Evolutionary conservation across 2,329 filamentous ascomycete species (phyloP), one percentile per base, ranked within the genome.

Genomic region (Remersonia thermophila): DNA sequence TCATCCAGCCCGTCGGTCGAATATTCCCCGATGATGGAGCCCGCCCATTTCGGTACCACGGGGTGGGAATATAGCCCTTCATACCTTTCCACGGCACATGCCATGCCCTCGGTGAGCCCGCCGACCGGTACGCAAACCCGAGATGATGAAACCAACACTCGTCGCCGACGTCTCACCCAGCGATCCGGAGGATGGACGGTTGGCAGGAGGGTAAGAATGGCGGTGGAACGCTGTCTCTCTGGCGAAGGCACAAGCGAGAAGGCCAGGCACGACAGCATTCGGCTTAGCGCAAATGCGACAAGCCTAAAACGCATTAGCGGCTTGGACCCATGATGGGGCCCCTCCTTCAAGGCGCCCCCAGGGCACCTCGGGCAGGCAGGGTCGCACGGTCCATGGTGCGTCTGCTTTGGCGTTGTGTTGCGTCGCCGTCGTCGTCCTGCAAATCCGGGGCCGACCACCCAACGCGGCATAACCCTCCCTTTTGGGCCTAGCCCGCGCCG

Each of bases 371-470:
- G n/a, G n/a, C n/a, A n/a, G n/a, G n/a, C n/a, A n/a, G n/a, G n/a
- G n/a, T n/a, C n/a, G n/a, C n/a, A n/a, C n/a, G n/a, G n/a, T n/a
- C n/a, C n/a, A n/a, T n/a, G n/a, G n/a, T n/a, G n/a, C n/a, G n/a
- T n/a, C n/a, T n/a, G n/a, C n/a, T n/a, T n/a, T n/a, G n/a, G n/a
- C n/a, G n/a, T n/a, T n/a, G n/a, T n/a, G n/a, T n/a, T n/a, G n/a
- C n/a, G n/a, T n/a, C n/a, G n/a, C n/a, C n/a, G n/a, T n/a, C n/a
- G n/a, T n/a, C n/a, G n/a, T n/a, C 36, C 38, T 39, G 30, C 36
- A 43, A 47, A 48, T 47, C 44, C 40, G 44, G 46, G 46, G 46
- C 35, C 23, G 39, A 35, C 28, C 43, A 40, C 37, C 17, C n/a
- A 36, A 38, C 28, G 28, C 41, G 45, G 45, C 40, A 37, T 41